Conservation (phyloP, 2,329 filamentous ascomycete genomes). For the Acrodontium crateriforme region DNA sequence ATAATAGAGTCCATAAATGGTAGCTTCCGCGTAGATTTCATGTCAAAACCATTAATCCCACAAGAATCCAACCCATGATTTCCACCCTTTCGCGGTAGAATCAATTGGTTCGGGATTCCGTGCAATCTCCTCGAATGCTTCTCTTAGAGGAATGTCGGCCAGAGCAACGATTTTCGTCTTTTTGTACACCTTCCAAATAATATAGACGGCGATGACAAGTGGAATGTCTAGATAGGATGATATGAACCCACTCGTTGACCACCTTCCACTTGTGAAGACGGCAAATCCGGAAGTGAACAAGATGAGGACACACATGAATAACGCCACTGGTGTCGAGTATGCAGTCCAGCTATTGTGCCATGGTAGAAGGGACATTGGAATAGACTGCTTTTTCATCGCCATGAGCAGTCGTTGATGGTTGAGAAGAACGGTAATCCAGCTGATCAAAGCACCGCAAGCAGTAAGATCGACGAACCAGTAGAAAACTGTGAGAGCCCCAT, state of each 20-base stretch:
- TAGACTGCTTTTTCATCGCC: slow-evolving; percentile 14
- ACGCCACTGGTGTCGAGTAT: slow-evolving; percentile 21
- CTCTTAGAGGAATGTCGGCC: slow-evolving; percentile 11
- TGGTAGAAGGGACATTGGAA: slow-evolving; percentile 11
- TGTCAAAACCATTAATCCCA: slow-evolving; percentile 16
- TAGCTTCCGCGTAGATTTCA: too few species aligned
- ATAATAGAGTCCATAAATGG: too few species aligned
- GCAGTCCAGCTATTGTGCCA: slow-evolving; percentile 26
- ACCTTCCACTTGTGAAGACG: slow-evolving; percentile 16
- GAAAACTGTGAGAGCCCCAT: slow-evolving; percentile 47
- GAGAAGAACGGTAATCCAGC: slow-evolving; percentile 33
- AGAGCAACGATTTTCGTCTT: slow-evolving; percentile 13
- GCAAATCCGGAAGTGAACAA: slow-evolving; percentile 17
- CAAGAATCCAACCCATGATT: slow-evolving; percentile 9
- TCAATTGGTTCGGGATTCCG: slow-evolving; percentile 9
- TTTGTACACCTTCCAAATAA: slow-evolving; percentile 14
- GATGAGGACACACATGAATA: slow-evolving; percentile 17
- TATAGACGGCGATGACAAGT: slow-evolving; percentile 11
- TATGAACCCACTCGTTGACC: slow-evolving; percentile 19
- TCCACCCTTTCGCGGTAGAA: slow-evolving; percentile 8
- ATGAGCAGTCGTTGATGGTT: slow-evolving; percentile 14
- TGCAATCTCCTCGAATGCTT: slow-evolving; percentile 11
- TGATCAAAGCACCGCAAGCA: slow-evolving; percentile 48
- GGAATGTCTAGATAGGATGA: slow-evolving; percentile 21
- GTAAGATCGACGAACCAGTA: slow-evolving; percentile 51